phyloP scores from a whole-genome alignment of 306 rosid species.

The Acacia melanoxylon region DNA sequence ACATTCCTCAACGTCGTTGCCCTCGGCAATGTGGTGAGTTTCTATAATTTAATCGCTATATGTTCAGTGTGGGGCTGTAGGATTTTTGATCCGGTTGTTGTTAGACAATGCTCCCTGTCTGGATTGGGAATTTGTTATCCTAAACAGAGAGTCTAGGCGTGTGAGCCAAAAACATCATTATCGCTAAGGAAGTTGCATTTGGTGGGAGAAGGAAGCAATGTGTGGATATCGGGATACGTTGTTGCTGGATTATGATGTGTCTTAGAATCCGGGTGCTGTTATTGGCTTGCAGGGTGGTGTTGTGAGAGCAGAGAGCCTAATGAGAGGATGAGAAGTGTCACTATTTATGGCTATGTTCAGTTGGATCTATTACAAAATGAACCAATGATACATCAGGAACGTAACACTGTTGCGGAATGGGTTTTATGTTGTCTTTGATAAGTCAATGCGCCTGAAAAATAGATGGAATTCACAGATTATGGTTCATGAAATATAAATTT shows the following conservation, averaged over 20 bases:
- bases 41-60: not conserved
- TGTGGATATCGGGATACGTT: not conserved
- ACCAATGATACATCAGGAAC: not conserved
- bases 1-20: constrained; percentile 86
- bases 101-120: not conserved
- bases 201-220: not conserved
- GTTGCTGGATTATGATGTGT: not conserved
- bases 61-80: not conserved
- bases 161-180: not conserved
- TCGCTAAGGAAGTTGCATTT: not conserved
- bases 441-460: not conserved
- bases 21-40: constrained; percentile 90
- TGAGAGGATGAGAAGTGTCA: not conserved
- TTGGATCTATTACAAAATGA: constrained; percentile 21
- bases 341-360: not conserved
- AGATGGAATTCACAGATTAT: not conserved
- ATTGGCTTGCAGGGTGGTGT: not conserved
- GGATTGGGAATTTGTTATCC: not conserved
- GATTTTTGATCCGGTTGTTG: constrained; percentile 11
- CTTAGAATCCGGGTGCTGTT: not conserved
- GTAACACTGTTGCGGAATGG: not conserved
- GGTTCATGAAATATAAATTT: not conserved
- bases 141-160: not conserved
- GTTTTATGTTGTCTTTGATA: not conserved
- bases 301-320: not conserved